A percentile compares a stretch with the other conserved stretches of the same genome.
phyloP scores from a whole-genome alignment of 2,329 filamentous ascomycete genomes.

The Fonsecaea pugnacius region DNA sequence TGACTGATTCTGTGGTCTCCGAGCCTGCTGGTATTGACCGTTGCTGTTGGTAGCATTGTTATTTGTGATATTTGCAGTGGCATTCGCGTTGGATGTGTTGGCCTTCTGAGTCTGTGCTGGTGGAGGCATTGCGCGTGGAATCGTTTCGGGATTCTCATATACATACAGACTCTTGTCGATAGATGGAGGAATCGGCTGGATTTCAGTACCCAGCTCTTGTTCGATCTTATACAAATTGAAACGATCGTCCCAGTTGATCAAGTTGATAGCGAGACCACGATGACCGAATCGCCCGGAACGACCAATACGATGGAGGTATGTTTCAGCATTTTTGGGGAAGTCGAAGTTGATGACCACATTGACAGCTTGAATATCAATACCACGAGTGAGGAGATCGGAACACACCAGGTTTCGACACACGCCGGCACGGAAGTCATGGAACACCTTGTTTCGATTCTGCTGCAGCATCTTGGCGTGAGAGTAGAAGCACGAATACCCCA shows the following conservation, averaged over 20 bases:
- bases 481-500: slow-evolving; percentile 99
- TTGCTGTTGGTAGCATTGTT: slow-evolving; percentile 16
- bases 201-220: slow-evolving; percentile 94
- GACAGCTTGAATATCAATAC: slow-evolving; percentile 99
- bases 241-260: slow-evolving; percentile 99
- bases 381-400: slow-evolving; percentile 94
- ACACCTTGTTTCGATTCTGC: slow-evolving; percentile 94
- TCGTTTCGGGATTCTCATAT: slow-evolving; percentile 93
- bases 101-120: slow-evolving; percentile 38
- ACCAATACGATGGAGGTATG: slow-evolving; percentile 96
- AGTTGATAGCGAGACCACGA: slow-evolving; percentile 94
- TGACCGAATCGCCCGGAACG: slow-evolving; percentile 97
- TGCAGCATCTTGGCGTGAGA: slow-evolving; percentile 98
- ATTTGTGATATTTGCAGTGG: slow-evolving; percentile 7
- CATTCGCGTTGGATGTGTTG: slow-evolving; percentile 19
- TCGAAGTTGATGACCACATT: slow-evolving; percentile 99
- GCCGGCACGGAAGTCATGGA: slow-evolving; percentile 98
- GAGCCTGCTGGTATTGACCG: slow-evolving; percentile 28
- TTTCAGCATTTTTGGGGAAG: slow-evolving; percentile 99
- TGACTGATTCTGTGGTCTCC: slow-evolving; percentile 27
- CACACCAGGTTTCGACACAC: slow-evolving; percentile 98
- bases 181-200: slow-evolving; percentile 88
- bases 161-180: slow-evolving; percentile 99
- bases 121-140: slow-evolving; percentile 73
- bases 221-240: slow-evolving; percentile 99